Percentiles rank a stretch among this genome's conserved stretches.
These are phyloP conservation scores for Stemphylium lycopersici DNA, from an alignment of 2,329 filamentous ascomycete genomes.

Conservation along the genomic window DNA sequence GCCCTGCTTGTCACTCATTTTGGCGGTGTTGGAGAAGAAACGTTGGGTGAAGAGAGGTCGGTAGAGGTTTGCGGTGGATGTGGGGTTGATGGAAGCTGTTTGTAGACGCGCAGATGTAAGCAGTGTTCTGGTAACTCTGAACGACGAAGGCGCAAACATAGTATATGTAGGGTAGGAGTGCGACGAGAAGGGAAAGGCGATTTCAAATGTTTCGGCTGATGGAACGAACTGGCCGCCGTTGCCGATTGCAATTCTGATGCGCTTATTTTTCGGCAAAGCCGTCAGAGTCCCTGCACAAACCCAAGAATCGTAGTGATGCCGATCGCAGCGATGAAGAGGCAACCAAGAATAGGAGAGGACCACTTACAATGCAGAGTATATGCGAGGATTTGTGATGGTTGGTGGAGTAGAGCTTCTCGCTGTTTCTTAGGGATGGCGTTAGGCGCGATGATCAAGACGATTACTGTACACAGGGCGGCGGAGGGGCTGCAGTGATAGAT, in stretches of 20 bases:
- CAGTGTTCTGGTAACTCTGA: slow-evolving; percentile 49
- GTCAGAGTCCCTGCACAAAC: slow-evolving; percentile 34
- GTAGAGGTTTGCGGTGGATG: slow-evolving; percentile 39
- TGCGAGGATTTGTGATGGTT: slow-evolving; percentile 22
- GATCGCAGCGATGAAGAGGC: slow-evolving; percentile 6
- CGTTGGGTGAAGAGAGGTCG: slow-evolving; percentile 41
- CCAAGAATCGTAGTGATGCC: slow-evolving; percentile 11
- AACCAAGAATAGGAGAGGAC: slow-evolving; percentile 3
- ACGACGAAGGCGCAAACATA: slow-evolving; percentile 49
- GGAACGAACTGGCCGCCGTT: slow-evolving; percentile 41
- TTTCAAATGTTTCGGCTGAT: slow-evolving; percentile 45
- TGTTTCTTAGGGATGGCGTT: slow-evolving; percentile 16
- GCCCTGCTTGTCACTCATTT: slow-evolving; percentile 51
- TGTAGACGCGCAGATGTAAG: slow-evolving; percentile 50
- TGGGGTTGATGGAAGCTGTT: slow-evolving; percentile 41
- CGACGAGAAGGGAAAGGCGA: slow-evolving; percentile 30
- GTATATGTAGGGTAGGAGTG: slow-evolving; percentile 38
- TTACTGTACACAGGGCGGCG: slow-evolving; percentile 21
- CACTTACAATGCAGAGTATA: slow-evolving; percentile 36
- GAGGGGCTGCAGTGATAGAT: slow-evolving; percentile 25
- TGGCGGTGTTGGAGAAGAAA: slow-evolving; percentile 52
- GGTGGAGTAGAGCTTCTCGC: slow-evolving; percentile 9
- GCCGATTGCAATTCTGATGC: slow-evolving; percentile 39
- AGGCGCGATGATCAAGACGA: slow-evolving; percentile 32
- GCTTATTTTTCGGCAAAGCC: slow-evolving; percentile 42